Base-by-base conservation (phyloP, 495 filamentous ascomycete genomes). In the Baudoinia panamericana region DNA sequence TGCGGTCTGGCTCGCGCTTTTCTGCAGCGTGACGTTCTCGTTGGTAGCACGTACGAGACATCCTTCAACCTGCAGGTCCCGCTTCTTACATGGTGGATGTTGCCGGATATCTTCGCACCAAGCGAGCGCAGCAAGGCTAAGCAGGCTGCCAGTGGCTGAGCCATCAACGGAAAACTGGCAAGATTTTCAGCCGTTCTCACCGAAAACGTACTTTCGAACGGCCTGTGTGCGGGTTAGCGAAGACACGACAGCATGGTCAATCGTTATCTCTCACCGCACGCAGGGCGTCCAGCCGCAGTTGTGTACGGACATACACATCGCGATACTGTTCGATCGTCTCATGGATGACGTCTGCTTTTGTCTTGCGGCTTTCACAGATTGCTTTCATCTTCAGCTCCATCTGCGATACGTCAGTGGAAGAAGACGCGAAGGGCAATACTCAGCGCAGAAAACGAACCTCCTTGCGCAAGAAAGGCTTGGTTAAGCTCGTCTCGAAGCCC, bases 401-500 rank as follows among this genome's bases (percentile, higher is more conserved):
- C 66, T 67, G 42, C 18, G 34, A 15, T 38, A 15, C 30, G 49
- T 56, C 43, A 43, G 30, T 22, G 5, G 20, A 44, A 27, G 2
- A 21, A 15, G 18, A 13, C 5, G 30, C 22, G 25, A 20, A 60
- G 45, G 24, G 18, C 11, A 19, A 37, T 45, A 13, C 3, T 38
- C 10, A 26, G n/a, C 30, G 5, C 22, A 13, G 2, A 9, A 31
- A 23, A 36, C 56, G 48, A 50, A 64, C 62, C 56, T 97, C 88
- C 59, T 97, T 96, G 19, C 90, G 74, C 29, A 97, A 64, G 57
- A 96, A 96, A n/a, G 90, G 90, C 59, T 97, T 97, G 52, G 84
- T 81, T 12, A 97, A 70, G 41, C 82, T 92, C 15, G 78, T 86
- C 36, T 93, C 85, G 38, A 95, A 76, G 22, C 78, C 81, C 62